Evolutionary conservation across 2,329 filamentous ascomycete genomes (phyloP).

Genomic region (Triangularia verruculosa): DNA sequence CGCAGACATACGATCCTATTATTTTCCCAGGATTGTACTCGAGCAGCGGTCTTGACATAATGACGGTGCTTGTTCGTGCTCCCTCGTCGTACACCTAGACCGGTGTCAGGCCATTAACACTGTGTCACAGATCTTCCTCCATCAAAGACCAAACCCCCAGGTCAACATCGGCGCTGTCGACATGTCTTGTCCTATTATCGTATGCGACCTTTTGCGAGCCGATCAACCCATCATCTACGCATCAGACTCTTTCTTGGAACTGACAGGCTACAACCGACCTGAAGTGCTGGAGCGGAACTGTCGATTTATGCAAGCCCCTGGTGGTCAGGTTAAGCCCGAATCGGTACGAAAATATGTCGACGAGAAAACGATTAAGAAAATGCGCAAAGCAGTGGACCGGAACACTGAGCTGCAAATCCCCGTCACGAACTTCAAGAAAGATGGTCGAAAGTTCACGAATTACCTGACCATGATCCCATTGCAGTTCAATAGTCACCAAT

Average conservation of each 20-base stretch:
- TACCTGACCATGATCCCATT: constrained; percentile 83
- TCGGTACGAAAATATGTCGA: constrained; percentile 64
- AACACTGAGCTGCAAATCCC: constrained; percentile 47
- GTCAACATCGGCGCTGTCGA: constrained; percentile 81
- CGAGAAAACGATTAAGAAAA: constrained; percentile 57
- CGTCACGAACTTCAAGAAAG: constrained; percentile 78
- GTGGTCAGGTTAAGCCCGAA: constrained; percentile 59
- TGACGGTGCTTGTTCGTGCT: constrained; percentile 51
- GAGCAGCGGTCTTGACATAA: constrained; percentile 53
- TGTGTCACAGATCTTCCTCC: constrained; percentile 7
- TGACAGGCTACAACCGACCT: constrained; percentile 73
- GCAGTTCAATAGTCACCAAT: constrained; percentile 59
- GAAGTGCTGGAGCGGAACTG: constrained; percentile 81
- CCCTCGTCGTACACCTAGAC: too few species aligned
- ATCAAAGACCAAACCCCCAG: constrained; percentile 30
- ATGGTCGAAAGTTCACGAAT: constrained; percentile 77
- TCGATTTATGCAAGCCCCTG: constrained; percentile 77
- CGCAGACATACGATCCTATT: constrained; percentile 40
- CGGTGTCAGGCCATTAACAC: background rate
- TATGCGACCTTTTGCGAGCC: constrained; percentile 72
- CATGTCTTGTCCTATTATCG: constrained; percentile 76
- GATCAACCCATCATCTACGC: constrained; percentile 82
- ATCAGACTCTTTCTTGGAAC: constrained; percentile 72
- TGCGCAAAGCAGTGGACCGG: constrained; percentile 45
- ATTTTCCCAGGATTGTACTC: constrained; percentile 57